These are phyloP conservation scores for Diplosphaera chodatii DNA, from an alignment of 139 green algal species.

Conservation along the genomic window DNA sequence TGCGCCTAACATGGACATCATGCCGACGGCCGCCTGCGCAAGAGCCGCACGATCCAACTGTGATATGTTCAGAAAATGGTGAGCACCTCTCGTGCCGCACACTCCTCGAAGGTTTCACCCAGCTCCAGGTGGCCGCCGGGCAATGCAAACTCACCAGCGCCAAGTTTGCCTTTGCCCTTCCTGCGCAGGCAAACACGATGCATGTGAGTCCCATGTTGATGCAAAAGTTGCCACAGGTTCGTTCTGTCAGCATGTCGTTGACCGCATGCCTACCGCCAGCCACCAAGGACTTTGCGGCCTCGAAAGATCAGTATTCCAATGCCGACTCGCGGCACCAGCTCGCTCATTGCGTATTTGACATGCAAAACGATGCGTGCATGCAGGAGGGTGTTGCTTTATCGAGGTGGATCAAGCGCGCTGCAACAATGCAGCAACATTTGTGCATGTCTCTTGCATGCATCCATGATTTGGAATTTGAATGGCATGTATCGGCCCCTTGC, in stretches of 20 bases:
- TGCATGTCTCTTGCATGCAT: no score
- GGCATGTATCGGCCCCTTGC: no score
- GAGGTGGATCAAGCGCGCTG: no score
- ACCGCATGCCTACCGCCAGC: slow-evolving; percentile 4
- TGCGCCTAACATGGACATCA: not conserved
- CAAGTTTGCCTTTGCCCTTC: slow-evolving; percentile 37
- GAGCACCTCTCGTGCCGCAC: slow-evolving; percentile 35
- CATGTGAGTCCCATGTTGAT: no score
- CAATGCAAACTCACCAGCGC: slow-evolving; percentile 38
- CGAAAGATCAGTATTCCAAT: slow-evolving; percentile 20
- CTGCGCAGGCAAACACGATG: slow-evolving; percentile 12
- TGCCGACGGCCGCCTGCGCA: no score
- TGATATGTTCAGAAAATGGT: no score
- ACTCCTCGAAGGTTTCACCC: slow-evolving; percentile 41
- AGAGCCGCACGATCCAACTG: no score
- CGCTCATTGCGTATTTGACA: not conserved
- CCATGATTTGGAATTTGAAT: no score
- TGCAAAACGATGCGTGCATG: no score
- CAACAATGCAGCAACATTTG: no score
- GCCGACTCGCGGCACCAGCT: slow-evolving; percentile 9
- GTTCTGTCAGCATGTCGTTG: not conserved
- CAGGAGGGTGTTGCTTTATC: no score
- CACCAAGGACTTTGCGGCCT: slow-evolving; percentile 8
- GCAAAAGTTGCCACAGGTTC: no score
- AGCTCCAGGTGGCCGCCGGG: slow-evolving; percentile 57